Conservation (phyloP, 805 yeast species). For the Candida anglica region DNA sequence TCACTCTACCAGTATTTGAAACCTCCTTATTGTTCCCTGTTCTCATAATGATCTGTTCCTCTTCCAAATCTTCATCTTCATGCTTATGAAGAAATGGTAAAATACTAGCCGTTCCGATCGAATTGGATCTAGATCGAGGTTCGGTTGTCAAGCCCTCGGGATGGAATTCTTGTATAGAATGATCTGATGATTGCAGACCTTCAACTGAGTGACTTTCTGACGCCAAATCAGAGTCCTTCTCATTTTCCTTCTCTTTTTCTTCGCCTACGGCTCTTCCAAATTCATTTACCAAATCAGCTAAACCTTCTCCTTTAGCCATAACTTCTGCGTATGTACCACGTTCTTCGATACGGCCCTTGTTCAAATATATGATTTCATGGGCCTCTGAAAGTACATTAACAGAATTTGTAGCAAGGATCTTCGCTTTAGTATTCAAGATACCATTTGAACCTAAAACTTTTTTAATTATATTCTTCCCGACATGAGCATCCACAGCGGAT, state of each 20-base stretch:
- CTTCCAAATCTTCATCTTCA: constrained; percentile 12
- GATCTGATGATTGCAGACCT: constrained; percentile 9
- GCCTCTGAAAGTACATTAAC: constrained; percentile 33
- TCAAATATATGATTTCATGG: constrained; percentile 27
- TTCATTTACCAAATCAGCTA: constrained; percentile 27
- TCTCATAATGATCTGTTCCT: not conserved
- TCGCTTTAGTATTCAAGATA: constrained; percentile 29
- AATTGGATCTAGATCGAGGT: not conserved
- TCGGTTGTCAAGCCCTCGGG: constrained; percentile 4
- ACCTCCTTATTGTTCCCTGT: constrained; percentile 32
- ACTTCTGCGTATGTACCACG: constrained; percentile 48
- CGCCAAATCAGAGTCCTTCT: constrained; percentile 3
- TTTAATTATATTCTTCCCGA: constrained; percentile 30
- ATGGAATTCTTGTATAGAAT: constrained; percentile 10
- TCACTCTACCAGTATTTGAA: constrained; percentile 22
- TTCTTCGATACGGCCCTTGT: constrained; percentile 27
- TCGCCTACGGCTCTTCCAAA: constrained; percentile 18
- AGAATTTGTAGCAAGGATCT: constrained; percentile 36
- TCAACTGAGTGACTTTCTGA: constrained; percentile 11
- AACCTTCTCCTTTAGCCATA: constrained; percentile 32
- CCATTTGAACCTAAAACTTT: constrained; percentile 29
- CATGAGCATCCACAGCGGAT: constrained; percentile 43
- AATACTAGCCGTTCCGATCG: constrained; percentile 23
- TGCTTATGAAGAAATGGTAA: constrained; percentile 30
- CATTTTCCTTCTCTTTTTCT: constrained; percentile 6